Base-by-base conservation (phyloP, 2,329 filamentous ascomycete genomes). In the Fonsecaea erecta region DNA sequence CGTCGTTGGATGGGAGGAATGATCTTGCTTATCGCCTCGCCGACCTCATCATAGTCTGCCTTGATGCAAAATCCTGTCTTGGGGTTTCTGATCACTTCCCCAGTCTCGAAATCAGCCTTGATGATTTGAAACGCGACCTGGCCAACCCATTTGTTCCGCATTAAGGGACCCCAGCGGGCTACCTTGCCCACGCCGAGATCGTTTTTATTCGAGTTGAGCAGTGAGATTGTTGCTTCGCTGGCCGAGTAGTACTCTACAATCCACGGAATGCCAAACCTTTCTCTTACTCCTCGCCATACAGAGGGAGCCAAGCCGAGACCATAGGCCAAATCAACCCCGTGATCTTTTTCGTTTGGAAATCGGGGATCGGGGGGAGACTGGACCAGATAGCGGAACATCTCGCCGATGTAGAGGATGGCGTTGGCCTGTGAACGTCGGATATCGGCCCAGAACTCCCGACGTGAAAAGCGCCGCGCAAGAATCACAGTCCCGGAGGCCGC, bases 1-100 rank as follows among this genome's bases (percentile, higher is more conserved):
- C 53, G 59, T 32, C 63, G 43, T 40, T 68, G 66, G 8, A 68
- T 48, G 4, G 66, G 66, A 9, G 66, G 66, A 14, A 51, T 12
- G 0, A 81, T 77, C 0, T 87, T 77, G 40, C 93, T 89, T 2
- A 96, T 81, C 14, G 93, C 89, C 77, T 93, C 90, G 18, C 90
- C 90, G 2, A 90, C 89, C 46, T 86, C 81, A n/a, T 87, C 86
- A 71, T 89, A 90, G 0, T 86, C 76, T 59, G 84, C 82, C 32
- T 88, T 83, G 34, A 78, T 80, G 0, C 85, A 90, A 67, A 90
- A 90, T 0, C 89, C 89, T 0, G 89, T 91, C 69, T 83, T 82
- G 0, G 85, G 81, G 73, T 92, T 85, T 12, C 90, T 83, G 52
- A 77, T 79, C 0, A 79, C 76, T 68, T 76, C 73, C 52, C 78